Evolutionary conservation across 2,329 filamentous ascomycete species (phyloP), one percentile per base, ranked within the genome.

Genomic region (Paradendryphiella salina): DNA sequence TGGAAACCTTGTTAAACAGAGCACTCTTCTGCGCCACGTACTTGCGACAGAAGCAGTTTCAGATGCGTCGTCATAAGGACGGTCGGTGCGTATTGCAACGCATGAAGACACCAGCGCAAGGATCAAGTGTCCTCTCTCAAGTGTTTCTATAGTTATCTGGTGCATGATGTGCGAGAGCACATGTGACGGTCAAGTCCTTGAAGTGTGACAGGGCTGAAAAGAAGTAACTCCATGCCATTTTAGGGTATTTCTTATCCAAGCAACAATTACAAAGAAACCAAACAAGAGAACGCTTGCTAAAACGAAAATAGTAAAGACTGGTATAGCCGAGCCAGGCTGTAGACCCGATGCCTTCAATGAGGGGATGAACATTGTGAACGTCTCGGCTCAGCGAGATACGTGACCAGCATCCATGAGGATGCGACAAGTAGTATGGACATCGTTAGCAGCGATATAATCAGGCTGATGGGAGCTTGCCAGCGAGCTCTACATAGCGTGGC

Each of bases 401-500:
- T 0, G 2, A 33, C 21, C 28, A 11, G 23, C 17, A 13, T 29
- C 23, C 23, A 41, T n/a, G 29, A 32, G n/a, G 6, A 41, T 10
- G 11, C 6, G 3, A 2, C 23, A 26, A 26, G 8, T 10, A 26
- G 9, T 33, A 10, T 28, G 21, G 11, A 29, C 15, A 20, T 17
- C 7, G 15, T 17, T 32, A 3, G 37, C n/a, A 17, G 13, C 13
- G n/a, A 14, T 29, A 13, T 10, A 5, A 35, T 51, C 38, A 52
- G 33, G 28, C 7, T 23, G 35, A 38, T 17, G 51, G 40, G 11
- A 59, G 47, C 39, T 59, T 66, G 34, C 61, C 53, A 15, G 52
- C 46, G 53, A 71, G 52, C 54, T 72, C 68, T 11, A 72, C 68
- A 48, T 66, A 73, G 18, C 69, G 52, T 18, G 70, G 70, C 70